phyloP scores from a whole-genome alignment of 2,329 filamentous ascomycete species.

The Lachnellula hyalina region DNA sequence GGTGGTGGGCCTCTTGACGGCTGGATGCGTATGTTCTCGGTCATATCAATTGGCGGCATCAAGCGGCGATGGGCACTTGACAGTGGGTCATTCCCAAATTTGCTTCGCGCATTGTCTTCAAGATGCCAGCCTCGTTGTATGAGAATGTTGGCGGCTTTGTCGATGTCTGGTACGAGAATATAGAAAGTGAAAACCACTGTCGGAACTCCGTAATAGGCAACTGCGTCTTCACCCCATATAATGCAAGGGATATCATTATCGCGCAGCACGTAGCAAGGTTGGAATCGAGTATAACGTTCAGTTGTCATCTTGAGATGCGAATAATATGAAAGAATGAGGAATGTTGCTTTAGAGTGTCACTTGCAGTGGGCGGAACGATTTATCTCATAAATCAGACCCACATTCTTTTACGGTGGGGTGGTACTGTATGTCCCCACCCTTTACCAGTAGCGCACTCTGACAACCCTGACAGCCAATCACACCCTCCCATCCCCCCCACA shows the following conservation, averaged over 20 bases:
- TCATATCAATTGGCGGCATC: not conserved
- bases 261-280: conserved; percentile 11
- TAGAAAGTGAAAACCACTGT: conserved; percentile 24
- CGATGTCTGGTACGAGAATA: conserved; percentile 21
- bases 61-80: conserved; percentile 3
- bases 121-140: conserved; percentile 12
- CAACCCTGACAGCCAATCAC: too few relatives aligned
- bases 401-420: too few relatives aligned
- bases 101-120: not conserved
- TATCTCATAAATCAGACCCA: too few relatives aligned
- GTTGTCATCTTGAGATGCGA: not conserved
- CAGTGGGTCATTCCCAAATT: not conserved
- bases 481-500: too few relatives aligned
- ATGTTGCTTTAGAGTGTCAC: too few relatives aligned
- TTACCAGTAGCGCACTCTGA: too few relatives aligned
- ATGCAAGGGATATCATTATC: conserved; percentile 10
- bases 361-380: too few relatives aligned
- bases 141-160: conserved; percentile 14
- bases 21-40: too few relatives aligned
- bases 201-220: conserved; percentile 22
- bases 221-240: conserved; percentile 19
- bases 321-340: too few relatives aligned
- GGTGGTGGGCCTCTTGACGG: not conserved
- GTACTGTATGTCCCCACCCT: too few relatives aligned
- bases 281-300: not conserved